phyloP scores from a whole-genome alignment of 2,329 filamentous ascomycete species.

The Cladophialophora chaetospira region DNA sequence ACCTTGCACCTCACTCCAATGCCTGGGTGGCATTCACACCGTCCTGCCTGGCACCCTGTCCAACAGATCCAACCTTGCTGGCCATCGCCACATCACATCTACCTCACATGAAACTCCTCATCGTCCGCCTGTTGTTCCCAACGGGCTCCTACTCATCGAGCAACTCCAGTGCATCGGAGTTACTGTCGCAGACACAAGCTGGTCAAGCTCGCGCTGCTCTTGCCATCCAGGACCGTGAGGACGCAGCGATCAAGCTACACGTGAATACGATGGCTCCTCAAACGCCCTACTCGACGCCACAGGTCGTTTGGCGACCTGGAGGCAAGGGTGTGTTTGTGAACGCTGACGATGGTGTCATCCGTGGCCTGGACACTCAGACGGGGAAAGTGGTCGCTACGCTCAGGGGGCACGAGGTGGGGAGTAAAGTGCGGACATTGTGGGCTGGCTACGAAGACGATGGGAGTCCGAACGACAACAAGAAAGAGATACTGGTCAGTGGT shows the following conservation, averaged over 20 bases:
- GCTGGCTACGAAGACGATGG: slow-evolving; percentile 48
- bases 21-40: slow-evolving; percentile 65
- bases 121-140: slow-evolving; percentile 60
- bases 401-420: slow-evolving; percentile 58
- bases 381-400: slow-evolving; percentile 59
- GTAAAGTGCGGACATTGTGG: slow-evolving; percentile 62
- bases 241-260: slow-evolving; percentile 62
- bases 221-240: slow-evolving; percentile 56
- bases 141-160: slow-evolving; percentile 15
- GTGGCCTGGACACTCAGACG: slow-evolving; percentile 60
- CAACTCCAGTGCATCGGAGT: slow-evolving; percentile 2
- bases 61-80: slow-evolving; percentile 56
- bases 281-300: slow-evolving; percentile 64
- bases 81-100: slow-evolving; percentile 63
- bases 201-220: slow-evolving; percentile 31
- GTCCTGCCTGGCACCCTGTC: slow-evolving; percentile 58
- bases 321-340: slow-evolving; percentile 66
- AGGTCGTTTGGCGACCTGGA: slow-evolving; percentile 63
- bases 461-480: slow-evolving; percentile 19
- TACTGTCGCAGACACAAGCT: slow-evolving; percentile 18
- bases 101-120: slow-evolving; percentile 64
- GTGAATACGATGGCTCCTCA: slow-evolving; percentile 64
- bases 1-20: slow-evolving; percentile 63
- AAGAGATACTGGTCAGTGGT: slow-evolving; percentile 58
- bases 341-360: slow-evolving; percentile 63